Evolutionary conservation across 2,329 filamentous ascomycete species (phyloP), one percentile per base, ranked within the genome.

Genomic region (Fulvia fulva): DNA sequence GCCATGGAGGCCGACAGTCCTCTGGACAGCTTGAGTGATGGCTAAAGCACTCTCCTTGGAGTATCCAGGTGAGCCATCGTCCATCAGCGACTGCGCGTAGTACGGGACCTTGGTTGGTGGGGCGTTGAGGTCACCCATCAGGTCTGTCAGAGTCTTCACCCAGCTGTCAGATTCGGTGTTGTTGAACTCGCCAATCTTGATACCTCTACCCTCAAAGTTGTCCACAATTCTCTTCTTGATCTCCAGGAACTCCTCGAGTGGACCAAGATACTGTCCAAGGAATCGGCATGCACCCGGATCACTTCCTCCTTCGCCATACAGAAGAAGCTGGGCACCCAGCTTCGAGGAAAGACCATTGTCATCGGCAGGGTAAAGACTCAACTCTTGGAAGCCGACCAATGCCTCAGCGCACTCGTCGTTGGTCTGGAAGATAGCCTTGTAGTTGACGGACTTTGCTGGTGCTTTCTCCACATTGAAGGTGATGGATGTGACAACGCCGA

Each of bases 61-160:
- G 41, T 63, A 62, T 8, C 41, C 45, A 1, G 59, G 59, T 11
- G 54, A 54, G 14, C 59, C 59, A 32, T 62, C 57, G 22, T 63
- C 62, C 21, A 62, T 47, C 11, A 62, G 22, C 6, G 57, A 60
- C 26, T 63, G 55, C 21, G 54, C 59, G 30, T 63, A 63, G 54
- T 62, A 63, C 7, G 56, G 57, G 5, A 62, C 59, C 50, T 50
- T 54, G 51, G 52, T 58, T 3, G 62, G 59, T 28, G 59, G 57
- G 16, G 62, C 55, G 30, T 52, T 28, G 3, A 62, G 53, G 12
- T 60, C 52, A 28, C 62, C 62, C 52, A 62, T 59, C 26, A 63
- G 30, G 16, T 58, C 45, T 21, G 57, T 60, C 19, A 62, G 44
- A 8, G 62, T 54, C n/a, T 63, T 55, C 26, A 57, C 56, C 59